Base-by-base conservation (phyloP, 805 yeast species). In the Sugiyamaella smithiae region DNA sequence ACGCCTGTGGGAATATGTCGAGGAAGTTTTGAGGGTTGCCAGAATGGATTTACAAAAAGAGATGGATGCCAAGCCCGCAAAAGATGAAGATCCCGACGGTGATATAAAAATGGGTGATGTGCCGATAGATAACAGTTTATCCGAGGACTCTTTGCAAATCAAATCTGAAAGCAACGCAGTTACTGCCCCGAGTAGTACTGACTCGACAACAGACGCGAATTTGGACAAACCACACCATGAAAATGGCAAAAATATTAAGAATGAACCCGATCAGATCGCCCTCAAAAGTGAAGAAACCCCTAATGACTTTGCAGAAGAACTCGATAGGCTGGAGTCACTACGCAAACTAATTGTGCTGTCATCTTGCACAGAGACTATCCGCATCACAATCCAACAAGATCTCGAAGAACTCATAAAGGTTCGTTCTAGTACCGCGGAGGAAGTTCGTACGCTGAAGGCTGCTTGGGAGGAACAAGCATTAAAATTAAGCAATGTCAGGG, bases 321-420 rank as follows among this genome's bases (percentile, higher is more conserved):
- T 55, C 16, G 56, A 57, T 43, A 53, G 59, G 22, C 60, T 67
- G 26, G 56, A 54, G 20, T 57, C 61, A 23, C 31, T 67, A 6
- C 50, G 59, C 2, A 50, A 62, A 24, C 57, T 68, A 14, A 45
- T 64, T 43, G 57, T 56, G 3, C 40, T 65, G 4, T 59, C 64
- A 26, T 51, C 67, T 5, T 54, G 63, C n/a, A 66, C 71, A 3
- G 68, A 62, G 29, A 63, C 68, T 22, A 58, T 68, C 40, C 59
- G 72, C 11, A 48, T 62, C 40, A 66, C 67, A 3, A 56, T 68
- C 17, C 57, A 53, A 33, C 55, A 58, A 17, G 71, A 67, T 46
- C 52, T 53, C 45, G 71, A 67, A 37, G 55, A 55, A 45, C 49
- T 62, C 23, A 52, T 59, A 17, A 51, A 50, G 20, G 56, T 65